Evolutionary conservation across 2,329 filamentous ascomycete species (phyloP).

Genomic region (Metarhizium brunneum): DNA sequence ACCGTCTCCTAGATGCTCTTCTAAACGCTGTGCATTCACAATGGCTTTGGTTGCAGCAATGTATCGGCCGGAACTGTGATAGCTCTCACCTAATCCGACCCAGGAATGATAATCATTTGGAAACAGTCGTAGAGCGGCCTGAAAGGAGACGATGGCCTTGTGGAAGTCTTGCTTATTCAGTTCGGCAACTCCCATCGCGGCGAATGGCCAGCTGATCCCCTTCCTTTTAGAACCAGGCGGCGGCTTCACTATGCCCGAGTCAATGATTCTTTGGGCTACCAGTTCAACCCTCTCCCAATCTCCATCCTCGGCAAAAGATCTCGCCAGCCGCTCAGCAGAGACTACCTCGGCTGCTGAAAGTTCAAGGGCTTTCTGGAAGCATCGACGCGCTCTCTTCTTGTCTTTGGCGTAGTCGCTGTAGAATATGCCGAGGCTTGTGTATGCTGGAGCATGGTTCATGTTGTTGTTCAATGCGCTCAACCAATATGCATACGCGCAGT

Average conservation of each 20-base stretch:
- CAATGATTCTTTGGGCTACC: constrained; percentile 80
- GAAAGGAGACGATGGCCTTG: constrained; percentile 84
- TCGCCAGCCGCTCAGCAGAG: constrained; percentile 79
- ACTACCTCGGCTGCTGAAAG: constrained; percentile 77
- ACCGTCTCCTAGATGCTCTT: constrained; percentile 44
- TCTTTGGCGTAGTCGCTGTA: constrained; percentile 89
- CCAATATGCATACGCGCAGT: constrained; percentile 67
- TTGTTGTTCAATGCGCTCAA: constrained; percentile 77
- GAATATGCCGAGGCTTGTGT: constrained; percentile 82
- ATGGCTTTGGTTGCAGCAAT: constrained; percentile 93
- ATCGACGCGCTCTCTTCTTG: constrained; percentile 75
- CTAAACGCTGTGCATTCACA: constrained; percentile 69
- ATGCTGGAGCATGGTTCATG: constrained; percentile 79
- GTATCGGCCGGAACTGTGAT: constrained; percentile 86
- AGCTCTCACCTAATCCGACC: constrained; percentile 94
- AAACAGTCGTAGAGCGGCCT: constrained; percentile 74
- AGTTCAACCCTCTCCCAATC: constrained; percentile 97
- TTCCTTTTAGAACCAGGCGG: constrained; percentile 88
- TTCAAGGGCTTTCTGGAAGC: constrained; percentile 94
- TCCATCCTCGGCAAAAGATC: constrained; percentile 75
- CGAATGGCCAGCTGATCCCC: constrained; percentile 92
- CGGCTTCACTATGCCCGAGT: constrained; percentile 87
- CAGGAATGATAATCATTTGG: constrained; percentile 90
- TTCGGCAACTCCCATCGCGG: constrained; percentile 86
- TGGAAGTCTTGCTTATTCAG: constrained; percentile 88